Conservation (phyloP, 2,329 filamentous ascomycete genomes). For the Neonectria punicea region DNA sequence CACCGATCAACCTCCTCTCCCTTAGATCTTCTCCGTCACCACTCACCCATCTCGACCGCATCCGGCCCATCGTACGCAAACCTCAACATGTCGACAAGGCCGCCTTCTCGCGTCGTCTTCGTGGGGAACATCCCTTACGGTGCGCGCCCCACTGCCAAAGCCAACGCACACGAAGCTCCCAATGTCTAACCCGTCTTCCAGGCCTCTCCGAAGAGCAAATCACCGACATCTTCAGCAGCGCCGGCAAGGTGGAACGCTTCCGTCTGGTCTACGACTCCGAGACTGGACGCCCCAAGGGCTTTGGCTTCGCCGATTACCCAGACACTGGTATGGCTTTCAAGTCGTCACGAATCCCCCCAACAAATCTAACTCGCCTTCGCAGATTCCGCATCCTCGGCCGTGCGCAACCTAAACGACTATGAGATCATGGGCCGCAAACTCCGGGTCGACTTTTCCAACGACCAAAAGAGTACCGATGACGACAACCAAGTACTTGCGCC, state of each 20-base stretch:
- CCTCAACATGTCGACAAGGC: constrained; percentile 73
- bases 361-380: constrained; percentile 27
- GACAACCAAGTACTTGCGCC: constrained; percentile 36
- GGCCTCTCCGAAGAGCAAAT: constrained; percentile 97
- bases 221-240: constrained; percentile 89
- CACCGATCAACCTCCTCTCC: neutral
- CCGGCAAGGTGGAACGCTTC: constrained; percentile 91
- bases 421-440: constrained; percentile 96
- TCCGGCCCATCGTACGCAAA: neutral
- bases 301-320: constrained; percentile 95
- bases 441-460: constrained; percentile 95
- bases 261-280: constrained; percentile 95
- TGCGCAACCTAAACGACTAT: constrained; percentile 94
- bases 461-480: constrained; percentile 79
- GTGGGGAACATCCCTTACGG: constrained; percentile 89
- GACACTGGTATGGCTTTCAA: constrained; percentile 74
- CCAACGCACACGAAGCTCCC: neutral
- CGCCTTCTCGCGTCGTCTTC: constrained; percentile 82
- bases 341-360: neutral
- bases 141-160: constrained; percentile 47
- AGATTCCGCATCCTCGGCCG: constrained; percentile 89
- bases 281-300: constrained; percentile 93
- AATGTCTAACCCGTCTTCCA: constrained; percentile 52
- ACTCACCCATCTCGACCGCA: constrained; percentile 2
- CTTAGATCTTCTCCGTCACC: neutral